Percentiles rank a stretch among this genome's conserved stretches.
Evolutionary conservation across 371 early-diverging fungal species (phyloP).

Genomic region (Rhizopus stolonifer): DNA sequence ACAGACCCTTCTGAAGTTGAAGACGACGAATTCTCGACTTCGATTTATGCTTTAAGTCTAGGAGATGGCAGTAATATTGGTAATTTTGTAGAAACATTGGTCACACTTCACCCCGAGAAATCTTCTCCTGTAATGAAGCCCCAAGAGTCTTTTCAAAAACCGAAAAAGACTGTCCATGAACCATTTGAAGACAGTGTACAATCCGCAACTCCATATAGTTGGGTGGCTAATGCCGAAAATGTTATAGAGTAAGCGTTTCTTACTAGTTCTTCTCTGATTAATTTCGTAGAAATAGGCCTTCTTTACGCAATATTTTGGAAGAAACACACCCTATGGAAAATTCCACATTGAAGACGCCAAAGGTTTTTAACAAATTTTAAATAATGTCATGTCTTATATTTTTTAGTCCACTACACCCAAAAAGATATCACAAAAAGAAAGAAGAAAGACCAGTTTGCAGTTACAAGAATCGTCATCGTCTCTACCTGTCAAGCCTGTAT

Average conservation of each 20-base stretch:
- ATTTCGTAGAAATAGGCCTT: constrained; percentile 8
- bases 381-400: not conserved
- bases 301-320: constrained; percentile 39
- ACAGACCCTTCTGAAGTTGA: constrained; percentile 3
- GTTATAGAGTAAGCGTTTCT: not conserved
- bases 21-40: constrained; percentile 35
- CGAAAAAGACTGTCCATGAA: constrained; percentile 3
- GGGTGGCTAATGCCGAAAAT: not conserved
- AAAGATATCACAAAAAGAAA: constrained; percentile 50
- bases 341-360: constrained; percentile 7
- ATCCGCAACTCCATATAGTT: not conserved
- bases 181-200: not conserved
- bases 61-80: constrained; percentile 19
- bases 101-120: constrained; percentile 26
- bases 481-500: constrained; percentile 30
- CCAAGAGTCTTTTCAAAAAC: constrained; percentile 6
- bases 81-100: constrained; percentile 23
- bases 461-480: constrained; percentile 22
- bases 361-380: constrained; percentile 9
- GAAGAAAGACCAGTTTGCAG: constrained; percentile 34
- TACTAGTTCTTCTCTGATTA: not conserved
- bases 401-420: constrained; percentile 21
- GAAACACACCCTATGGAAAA: constrained; percentile 13
- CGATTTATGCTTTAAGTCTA: constrained; percentile 28
- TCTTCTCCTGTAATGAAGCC: constrained; percentile 1